phyloP scores from a whole-genome alignment of 345 rosid species.

The Linum lewisii region DNA sequence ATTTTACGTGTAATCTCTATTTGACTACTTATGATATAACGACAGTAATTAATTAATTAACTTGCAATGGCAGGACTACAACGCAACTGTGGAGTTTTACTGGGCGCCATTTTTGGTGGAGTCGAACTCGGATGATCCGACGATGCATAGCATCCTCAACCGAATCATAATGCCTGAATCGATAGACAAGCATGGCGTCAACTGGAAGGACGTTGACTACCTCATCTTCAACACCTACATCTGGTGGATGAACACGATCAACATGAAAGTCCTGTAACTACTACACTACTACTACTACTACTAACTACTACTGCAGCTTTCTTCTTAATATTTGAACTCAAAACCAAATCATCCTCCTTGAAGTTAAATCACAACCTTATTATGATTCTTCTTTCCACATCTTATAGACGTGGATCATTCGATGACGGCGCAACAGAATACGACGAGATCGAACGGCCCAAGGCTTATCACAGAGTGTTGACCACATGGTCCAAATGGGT shows the following conservation, averaged over 20 bases:
- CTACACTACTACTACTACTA: neutral
- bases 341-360: too few relatives aligned
- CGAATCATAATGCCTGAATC: conserved; percentile 40
- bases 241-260: conserved; percentile 52
- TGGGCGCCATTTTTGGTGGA: conserved; percentile 68
- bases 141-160: conserved; percentile 34
- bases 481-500: conserved; percentile 19
- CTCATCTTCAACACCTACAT: conserved; percentile 53
- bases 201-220: conserved; percentile 44
- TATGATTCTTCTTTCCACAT: neutral
- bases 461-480: conserved; percentile 18
- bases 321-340: neutral
- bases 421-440: conserved; percentile 8
- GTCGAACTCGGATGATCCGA: conserved; percentile 51
- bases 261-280: conserved; percentile 48
- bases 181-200: conserved; percentile 43
- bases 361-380: neutral
- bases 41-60: too few relatives aligned
- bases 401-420: conserved; percentile 10
- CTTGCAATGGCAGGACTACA: conserved; percentile 49
- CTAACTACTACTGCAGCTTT: too few relatives aligned
- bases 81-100: conserved; percentile 43
- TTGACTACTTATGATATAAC: too few relatives aligned
- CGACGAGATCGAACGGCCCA: conserved; percentile 18
- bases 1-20: too few relatives aligned